Evolutionary conservation across 257 asterid genomes (phyloP).

Genomic region (Solanum ossicruentum): DNA sequence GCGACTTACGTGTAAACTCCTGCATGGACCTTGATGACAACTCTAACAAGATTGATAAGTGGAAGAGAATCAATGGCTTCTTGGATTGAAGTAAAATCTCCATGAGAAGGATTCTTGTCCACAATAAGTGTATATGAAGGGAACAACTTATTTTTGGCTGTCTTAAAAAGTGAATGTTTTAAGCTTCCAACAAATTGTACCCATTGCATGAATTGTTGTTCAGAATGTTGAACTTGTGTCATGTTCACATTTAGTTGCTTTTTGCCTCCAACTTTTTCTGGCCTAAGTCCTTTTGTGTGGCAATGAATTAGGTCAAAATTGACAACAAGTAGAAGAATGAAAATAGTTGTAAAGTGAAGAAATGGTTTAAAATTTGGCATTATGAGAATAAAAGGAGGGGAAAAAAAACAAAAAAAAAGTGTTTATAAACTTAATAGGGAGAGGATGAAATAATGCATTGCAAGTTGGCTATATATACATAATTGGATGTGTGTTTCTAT

Average conservation of each 20-base stretch:
- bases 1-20: slow-evolving; percentile 73
- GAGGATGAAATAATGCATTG: neutral
- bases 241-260: slow-evolving; percentile 19
- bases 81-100: slow-evolving; percentile 76
- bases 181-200: slow-evolving; percentile 61
- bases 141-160: slow-evolving; percentile 55
- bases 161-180: slow-evolving; percentile 58
- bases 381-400: neutral
- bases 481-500: neutral
- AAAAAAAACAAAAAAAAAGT: neutral
- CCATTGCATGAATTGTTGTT: slow-evolving; percentile 78
- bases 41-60: slow-evolving; percentile 54
- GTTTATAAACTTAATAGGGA: neutral
- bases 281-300: slow-evolving; percentile 48
- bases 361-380: slow-evolving; percentile 16
- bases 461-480: slow-evolving; percentile 8
- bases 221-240: slow-evolving; percentile 48
- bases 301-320: slow-evolving; percentile 7
- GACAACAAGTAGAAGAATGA: slow-evolving; percentile 11
- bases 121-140: slow-evolving; percentile 71
- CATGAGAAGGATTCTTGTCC: slow-evolving; percentile 49
- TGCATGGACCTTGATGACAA: slow-evolving; percentile 68
- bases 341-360: neutral
- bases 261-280: slow-evolving; percentile 15
- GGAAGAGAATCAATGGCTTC: slow-evolving; percentile 92